Conservation (phyloP, 2,329 filamentous ascomycete genomes). For the Grosmannia serpens region DNA sequence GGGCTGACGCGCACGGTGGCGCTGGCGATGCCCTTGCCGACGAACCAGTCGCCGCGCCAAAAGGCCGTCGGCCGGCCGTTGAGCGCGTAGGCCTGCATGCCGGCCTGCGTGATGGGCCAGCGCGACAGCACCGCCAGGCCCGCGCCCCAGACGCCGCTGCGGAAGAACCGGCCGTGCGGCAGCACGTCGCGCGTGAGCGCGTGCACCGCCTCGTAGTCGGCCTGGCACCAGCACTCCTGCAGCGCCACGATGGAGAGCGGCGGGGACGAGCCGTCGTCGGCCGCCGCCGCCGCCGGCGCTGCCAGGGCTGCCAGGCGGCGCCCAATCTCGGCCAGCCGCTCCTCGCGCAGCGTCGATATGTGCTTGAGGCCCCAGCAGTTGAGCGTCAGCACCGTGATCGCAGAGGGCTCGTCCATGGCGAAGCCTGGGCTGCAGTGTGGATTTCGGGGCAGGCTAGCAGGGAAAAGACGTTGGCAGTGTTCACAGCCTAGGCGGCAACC, state of each 20-base stretch:
- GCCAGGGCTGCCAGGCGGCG: constrained; percentile 53
- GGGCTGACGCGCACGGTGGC: constrained; percentile 60
- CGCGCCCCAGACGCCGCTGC: constrained; percentile 77
- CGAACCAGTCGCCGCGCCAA: constrained; percentile 90
- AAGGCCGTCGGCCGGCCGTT: constrained; percentile 91
- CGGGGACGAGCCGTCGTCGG: constrained; percentile 50
- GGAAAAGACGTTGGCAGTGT: background rate
- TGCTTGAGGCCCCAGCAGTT: constrained; percentile 97
- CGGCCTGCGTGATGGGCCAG: constrained; percentile 87
- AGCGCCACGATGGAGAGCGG: constrained; percentile 68
- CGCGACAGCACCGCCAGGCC: constrained; percentile 80
- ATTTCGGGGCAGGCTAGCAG: no score
- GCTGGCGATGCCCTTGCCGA: constrained; percentile 85
- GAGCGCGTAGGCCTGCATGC: constrained; percentile 77
- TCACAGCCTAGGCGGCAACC: no score
- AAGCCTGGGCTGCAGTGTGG: background rate
- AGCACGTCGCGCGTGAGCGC: constrained; percentile 59
- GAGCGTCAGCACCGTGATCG: constrained; percentile 72
- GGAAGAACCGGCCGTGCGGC: constrained; percentile 88
- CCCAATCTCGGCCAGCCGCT: constrained; percentile 75
- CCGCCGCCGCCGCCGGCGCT: constrained; percentile 47
- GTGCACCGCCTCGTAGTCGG: constrained; percentile 70
- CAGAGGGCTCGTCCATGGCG: constrained; percentile 26
- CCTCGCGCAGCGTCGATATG: constrained; percentile 64
- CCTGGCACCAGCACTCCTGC: constrained; percentile 54